Evolutionary conservation across 176 grass and related monocot genomes (phyloP), one percentile per base, ranked within the genome.

Genomic region (Aegilops speltoides): DNA sequence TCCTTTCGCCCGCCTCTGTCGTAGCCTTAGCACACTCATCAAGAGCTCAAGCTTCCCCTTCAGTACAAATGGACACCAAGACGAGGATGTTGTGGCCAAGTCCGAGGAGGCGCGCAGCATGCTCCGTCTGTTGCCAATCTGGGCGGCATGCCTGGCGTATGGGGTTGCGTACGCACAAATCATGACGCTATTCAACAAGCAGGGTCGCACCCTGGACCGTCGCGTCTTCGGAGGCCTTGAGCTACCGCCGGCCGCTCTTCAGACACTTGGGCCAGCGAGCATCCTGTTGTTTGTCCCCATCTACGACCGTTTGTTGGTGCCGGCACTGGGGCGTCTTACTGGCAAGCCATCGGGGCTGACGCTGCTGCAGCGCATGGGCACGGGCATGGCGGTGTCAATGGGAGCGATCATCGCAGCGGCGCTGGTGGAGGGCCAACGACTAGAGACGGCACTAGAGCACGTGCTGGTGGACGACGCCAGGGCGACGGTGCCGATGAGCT

Each of bases 221-320:
- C 24, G 25, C 11, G 1, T 65, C 12, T 29, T 65, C 13, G 11
- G 12, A 2, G 63, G 63, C 63, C 63, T 65, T 4, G 63, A 65
- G 12, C 24, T 65, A 6, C 12, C 63, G 1, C 86, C 86, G 7
- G 89, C 85, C 0, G 85, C 80, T 4, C 73, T 91, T n/a, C 80
- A 74, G 37, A 87, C 68, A 20, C 76, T 84, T 9, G 45, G 36
- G 50, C 78, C 71, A 3, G 23, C 45, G 17, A 52, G 81, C 80
- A 88, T 91, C 41, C 7, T 91, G 7, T 57, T 9, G 23, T 91
- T 91, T 13, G 24, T 91, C 3, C 89, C 89, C 2, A 13, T 91
- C 37, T 88, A 91, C 25, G 89, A 88, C 65, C 40, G 23, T 11
- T 40, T 91, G 15, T 31, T 91, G 0, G 81, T 91, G 7, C 89